A percentile compares a stretch with the other conserved stretches of the same genome.
Conservation (phyloP, 176 grass and related monocot genomes). For the Oryza glaberrima region DNA sequence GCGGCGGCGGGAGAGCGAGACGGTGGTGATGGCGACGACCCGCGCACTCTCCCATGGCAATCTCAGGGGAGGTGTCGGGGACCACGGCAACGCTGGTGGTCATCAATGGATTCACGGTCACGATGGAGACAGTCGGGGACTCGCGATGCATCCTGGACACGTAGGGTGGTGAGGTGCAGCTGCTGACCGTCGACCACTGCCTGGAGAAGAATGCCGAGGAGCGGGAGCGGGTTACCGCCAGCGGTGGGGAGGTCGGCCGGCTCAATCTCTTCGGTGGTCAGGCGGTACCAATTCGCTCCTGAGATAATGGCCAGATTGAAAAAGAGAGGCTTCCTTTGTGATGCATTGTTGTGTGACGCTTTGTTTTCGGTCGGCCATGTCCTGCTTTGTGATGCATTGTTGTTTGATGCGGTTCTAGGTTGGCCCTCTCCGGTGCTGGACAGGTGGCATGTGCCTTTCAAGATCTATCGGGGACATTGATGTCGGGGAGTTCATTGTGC, state of each 20-base stretch:
- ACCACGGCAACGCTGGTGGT: constrained; percentile 87
- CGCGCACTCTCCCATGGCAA: no score
- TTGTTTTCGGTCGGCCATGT: not conserved
- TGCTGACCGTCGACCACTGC: constrained; percentile 86
- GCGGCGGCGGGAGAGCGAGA: no score
- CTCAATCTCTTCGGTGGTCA: constrained; percentile 87
- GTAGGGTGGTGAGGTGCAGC: constrained; percentile 63
- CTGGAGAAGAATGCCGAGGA: constrained; percentile 91
- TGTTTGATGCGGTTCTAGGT: constrained; percentile 41
- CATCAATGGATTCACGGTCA: constrained; percentile 82
- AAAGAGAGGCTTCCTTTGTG: not conserved
- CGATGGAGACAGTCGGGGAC: constrained; percentile 85
- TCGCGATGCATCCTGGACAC: constrained; percentile 93
- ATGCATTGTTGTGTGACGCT: not conserved
- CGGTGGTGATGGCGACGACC: no score
- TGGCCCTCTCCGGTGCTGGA: constrained; percentile 95
- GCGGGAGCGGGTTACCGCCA: constrained; percentile 80
- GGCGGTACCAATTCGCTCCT: constrained; percentile 52
- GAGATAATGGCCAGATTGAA: not conserved
- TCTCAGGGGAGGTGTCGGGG: constrained; percentile 78
- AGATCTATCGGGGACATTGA: constrained; percentile 97
- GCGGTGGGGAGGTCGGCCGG: constrained; percentile 87
- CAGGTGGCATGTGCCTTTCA: constrained; percentile 97
- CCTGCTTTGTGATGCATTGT: no score
- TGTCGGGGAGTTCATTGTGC: constrained; percentile 96